These are phyloP conservation scores for Suillus luteus DNA, from an alignment of 768 basidiomycete species.

Conservation along the genomic window DNA sequence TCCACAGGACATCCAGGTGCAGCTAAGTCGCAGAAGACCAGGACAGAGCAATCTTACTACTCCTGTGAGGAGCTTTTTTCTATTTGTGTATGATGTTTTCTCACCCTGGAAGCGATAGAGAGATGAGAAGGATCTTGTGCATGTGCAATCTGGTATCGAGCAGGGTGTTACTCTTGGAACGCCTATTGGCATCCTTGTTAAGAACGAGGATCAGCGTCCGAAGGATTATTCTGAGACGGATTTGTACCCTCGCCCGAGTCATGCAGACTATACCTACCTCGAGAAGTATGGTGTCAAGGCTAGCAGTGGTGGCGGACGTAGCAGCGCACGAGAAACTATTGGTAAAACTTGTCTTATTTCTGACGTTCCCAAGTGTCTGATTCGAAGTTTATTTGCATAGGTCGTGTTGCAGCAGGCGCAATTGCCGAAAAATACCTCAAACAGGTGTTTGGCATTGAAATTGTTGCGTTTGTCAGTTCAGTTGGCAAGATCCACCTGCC, in stretches of 20 bases:
- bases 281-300: conserved; percentile 98
- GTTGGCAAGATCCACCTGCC: conserved; percentile 93
- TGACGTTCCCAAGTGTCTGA: background rate
- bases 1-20: conserved; percentile 84
- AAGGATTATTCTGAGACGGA: conserved; percentile 99
- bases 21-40: conserved; percentile 88
- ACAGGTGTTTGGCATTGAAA: conserved; percentile 84
- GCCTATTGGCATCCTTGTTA: conserved; percentile 94
- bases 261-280: conserved; percentile 98
- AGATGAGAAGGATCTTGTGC: conserved; percentile 93
- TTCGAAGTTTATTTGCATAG: conserved; percentile 39
- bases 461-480: conserved; percentile 95
- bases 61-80: conserved; percentile 58
- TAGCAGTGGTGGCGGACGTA: conserved; percentile 93
- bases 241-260: conserved; percentile 93
- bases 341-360: conserved; percentile 45
- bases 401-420: conserved; percentile 95
- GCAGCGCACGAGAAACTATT: conserved; percentile 95
- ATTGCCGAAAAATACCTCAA: conserved; percentile 97
- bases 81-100: background rate
- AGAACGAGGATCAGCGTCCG: conserved; percentile 97
- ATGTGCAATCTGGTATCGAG: conserved; percentile 92
- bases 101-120: conserved; percentile 50
- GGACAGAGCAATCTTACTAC: conserved; percentile 98
- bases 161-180: conserved; percentile 95